Percentiles rank a stretch among this genome's conserved stretches.
phyloP scores from a whole-genome alignment of 1,284 basidiomycete species.

The Sporisorium sorghi region DNA sequence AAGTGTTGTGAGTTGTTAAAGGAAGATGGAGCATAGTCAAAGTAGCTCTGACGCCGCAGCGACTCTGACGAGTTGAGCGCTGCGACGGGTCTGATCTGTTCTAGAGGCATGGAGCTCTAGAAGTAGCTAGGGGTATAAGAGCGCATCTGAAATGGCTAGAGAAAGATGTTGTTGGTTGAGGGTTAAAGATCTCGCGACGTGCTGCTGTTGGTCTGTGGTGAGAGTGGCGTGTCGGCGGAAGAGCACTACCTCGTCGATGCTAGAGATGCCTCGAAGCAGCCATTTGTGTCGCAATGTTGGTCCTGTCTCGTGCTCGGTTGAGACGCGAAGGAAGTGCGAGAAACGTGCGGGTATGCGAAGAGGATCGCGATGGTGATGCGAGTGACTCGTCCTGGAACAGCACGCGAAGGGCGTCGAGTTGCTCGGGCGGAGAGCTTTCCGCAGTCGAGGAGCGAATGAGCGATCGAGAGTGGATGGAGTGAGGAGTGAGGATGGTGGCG shows the following conservation, averaged over 20 bases:
- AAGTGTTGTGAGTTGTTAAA: constrained; percentile 7
- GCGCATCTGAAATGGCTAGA: constrained; percentile 13
- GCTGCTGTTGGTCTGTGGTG: not conserved
- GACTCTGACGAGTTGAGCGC: constrained; percentile 50
- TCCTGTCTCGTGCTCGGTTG: not conserved
- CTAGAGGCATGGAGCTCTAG: constrained; percentile 46
- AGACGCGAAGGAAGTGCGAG: not conserved
- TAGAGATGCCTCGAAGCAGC: not conserved
- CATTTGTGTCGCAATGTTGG: not conserved
- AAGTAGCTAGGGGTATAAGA: constrained; percentile 23
- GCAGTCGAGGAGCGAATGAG: not conserved
- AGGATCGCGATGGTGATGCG: not conserved
- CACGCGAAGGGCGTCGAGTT: not conserved
- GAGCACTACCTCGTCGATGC: not conserved
- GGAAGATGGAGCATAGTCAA: constrained; percentile 17
- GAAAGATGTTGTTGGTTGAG: not conserved
- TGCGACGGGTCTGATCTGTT: constrained; percentile 52
- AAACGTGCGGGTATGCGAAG: not conserved
- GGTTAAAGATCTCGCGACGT: not conserved
- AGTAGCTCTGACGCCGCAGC: constrained; percentile 43
- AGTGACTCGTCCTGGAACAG: not conserved
- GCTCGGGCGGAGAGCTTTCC: not conserved
- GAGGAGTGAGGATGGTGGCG: not conserved
- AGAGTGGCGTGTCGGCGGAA: not conserved
- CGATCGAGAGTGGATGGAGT: too few relatives aligned